These are phyloP conservation scores for Sporisorium exsertum DNA, from an alignment of 1,284 basidiomycete species.

Conservation along the genomic window DNA sequence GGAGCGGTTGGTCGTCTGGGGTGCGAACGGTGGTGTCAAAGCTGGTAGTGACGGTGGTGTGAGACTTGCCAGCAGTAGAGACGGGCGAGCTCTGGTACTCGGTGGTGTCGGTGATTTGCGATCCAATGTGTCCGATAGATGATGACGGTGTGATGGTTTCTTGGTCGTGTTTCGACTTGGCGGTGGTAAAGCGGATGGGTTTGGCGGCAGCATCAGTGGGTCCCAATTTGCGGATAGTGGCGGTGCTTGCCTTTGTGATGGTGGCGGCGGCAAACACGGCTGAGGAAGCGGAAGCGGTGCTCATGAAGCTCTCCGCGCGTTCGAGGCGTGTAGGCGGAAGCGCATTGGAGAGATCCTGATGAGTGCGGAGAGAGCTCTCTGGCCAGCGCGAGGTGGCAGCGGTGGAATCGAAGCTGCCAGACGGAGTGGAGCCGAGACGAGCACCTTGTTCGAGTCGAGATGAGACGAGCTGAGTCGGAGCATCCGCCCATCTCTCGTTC, in stretches of 20 bases:
- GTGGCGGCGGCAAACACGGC: constrained; percentile 29
- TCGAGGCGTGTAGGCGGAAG: constrained; percentile 14
- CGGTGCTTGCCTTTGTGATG: constrained; percentile 42
- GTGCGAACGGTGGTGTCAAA: constrained; percentile 20
- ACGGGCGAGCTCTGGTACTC: constrained; percentile 19
- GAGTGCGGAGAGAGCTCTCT: constrained; percentile 6
- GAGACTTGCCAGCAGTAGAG: constrained; percentile 15
- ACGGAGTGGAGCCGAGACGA: constrained; percentile 21
- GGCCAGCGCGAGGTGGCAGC: constrained; percentile 15
- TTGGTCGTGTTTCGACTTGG: constrained; percentile 22
- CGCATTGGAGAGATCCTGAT: not conserved
- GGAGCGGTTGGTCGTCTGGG: constrained; percentile 1
- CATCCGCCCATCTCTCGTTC: constrained; percentile 24
- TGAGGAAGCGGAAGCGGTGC: constrained; percentile 22
- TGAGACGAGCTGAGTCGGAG: constrained; percentile 38
- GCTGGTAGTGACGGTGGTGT: constrained; percentile 28
- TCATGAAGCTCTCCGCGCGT: constrained; percentile 44
- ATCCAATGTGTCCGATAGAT: constrained; percentile 20
- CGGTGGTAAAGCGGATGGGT: constrained; percentile 23
- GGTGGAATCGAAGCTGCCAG: constrained; percentile 28
- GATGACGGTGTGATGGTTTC: constrained; percentile 29
- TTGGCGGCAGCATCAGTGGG: constrained; percentile 21
- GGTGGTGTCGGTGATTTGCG: constrained; percentile 18
- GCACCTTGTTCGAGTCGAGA: constrained; percentile 39
- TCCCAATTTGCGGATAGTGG: constrained; percentile 41